Evolutionary conservation across 495 filamentous ascomycete genomes (phyloP).

Genomic region (Talaromyces ruber): DNA sequence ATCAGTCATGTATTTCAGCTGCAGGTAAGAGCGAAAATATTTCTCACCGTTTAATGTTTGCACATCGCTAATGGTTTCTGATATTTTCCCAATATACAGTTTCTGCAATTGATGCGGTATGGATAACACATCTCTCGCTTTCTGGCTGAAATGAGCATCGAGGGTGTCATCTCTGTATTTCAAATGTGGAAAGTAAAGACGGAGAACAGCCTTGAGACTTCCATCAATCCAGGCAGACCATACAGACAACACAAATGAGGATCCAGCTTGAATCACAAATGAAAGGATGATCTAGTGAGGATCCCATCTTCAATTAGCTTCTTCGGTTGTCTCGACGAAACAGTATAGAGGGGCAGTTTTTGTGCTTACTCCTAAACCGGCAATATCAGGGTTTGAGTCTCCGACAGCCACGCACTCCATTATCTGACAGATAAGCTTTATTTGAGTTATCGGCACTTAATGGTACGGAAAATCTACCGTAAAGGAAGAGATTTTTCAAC

Average conservation of each 20-base stretch:
- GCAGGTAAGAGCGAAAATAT: background rate
- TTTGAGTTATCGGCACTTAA: too few relatives aligned
- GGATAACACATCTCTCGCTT: background rate
- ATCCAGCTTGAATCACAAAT: constrained; percentile 4
- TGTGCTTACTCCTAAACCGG: too few relatives aligned
- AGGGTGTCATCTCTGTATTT: background rate
- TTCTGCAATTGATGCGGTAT: background rate
- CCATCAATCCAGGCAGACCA: background rate
- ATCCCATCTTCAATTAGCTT: too few relatives aligned
- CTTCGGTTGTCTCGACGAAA: too few relatives aligned
- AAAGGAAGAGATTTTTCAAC: too few relatives aligned
- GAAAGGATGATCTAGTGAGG: constrained; percentile 8
- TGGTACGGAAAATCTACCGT: too few relatives aligned
- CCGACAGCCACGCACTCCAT: too few relatives aligned
- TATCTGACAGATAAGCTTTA: too few relatives aligned
- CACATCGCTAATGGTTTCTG: background rate
- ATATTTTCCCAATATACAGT: background rate
- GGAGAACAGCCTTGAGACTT: background rate
- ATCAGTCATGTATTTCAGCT: background rate
- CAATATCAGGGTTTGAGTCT: too few relatives aligned
- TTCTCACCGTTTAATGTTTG: constrained; percentile 4
- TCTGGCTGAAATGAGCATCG: background rate
- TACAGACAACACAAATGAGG: background rate
- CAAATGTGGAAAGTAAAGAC: background rate
- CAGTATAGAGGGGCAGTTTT: too few relatives aligned